Base-by-base conservation (phyloP, 1,284 basidiomycete genomes). In the Ceratobasidium sp. region DNA sequence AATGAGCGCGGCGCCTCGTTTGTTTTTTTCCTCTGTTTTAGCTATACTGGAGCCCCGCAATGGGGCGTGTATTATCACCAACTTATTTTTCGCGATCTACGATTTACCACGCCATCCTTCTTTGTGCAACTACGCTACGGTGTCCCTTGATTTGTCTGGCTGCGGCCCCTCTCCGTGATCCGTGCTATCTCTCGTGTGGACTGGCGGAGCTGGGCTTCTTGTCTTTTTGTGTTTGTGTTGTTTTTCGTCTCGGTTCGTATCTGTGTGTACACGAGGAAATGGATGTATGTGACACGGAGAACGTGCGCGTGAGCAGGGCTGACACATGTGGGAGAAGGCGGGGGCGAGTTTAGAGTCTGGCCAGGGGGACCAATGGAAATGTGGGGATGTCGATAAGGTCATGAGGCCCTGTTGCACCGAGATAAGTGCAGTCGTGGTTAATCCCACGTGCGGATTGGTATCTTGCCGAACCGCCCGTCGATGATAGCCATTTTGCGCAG, bases 361-460 rank as follows among this genome's bases (percentile, higher is more conserved):
- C 11, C 4, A 11, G 11, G 36, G 36, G 36, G 6, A 41, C 36
- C 36, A 41, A 41, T 41, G 6, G 36, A 41, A 41, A 41, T 41
- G 36, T 41, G 36, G 36, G 36, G 36, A 41, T 41, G 36, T 41
- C 36, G 36, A 41, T 41, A 41, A 65, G 65, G 65, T 67, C 65
- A 67, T 50, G 50, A 33, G 65, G 50, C 31, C 63, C 22, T 22
- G 9, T 24, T 9, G 22, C 22, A 11, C 48, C 47, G 29, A n/a
- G 29, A 27, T 50, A 47, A n/a, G n/a, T n/a, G n/a, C n/a, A n/a
- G n/a, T n/a, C n/a, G n/a, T 22, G 29, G 51, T 24, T 41, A 41
- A 11, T 41, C 36, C 11, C 65, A 67, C 65, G 65, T 67, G 65
- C n/a, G n/a, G n/a, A n/a, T n/a, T 57, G 11, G 29, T 53, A 67